Evolutionary conservation across 148 eudicot species (phyloP), one percentile per base, ranked within the genome.

Genomic region (Drosera capensis): DNA sequence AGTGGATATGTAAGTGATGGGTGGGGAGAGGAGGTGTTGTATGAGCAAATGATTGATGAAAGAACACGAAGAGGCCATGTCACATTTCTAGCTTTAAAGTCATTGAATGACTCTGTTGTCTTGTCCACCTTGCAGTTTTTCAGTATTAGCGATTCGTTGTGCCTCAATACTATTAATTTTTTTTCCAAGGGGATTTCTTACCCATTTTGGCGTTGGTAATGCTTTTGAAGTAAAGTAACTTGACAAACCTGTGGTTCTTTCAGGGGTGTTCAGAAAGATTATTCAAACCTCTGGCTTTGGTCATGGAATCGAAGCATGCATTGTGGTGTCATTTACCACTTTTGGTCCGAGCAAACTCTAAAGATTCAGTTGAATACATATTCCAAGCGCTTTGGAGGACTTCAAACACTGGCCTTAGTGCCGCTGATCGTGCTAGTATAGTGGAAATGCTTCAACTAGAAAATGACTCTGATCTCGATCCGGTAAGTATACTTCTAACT

Each of bases 1-100:
- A 72, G 68, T 37, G 96, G 94, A 49, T 86, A 86, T 56, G 82
- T 88, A 24, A 79, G 57, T 56, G 82, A 82, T 59, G 96, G 96
- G n/a, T 75, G 66, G 43, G 96, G 82, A 45, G 39, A 47, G 25
- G 93, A 82, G 48, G 96, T 94, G 37, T 46, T 86, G 28, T 86
- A 78, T 49, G 74, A 76, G 30, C 56, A 58, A 40, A 79, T 86
- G 96, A 39, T 72, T 67, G 35, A 35, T 31, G 77, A 68, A 56
- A 62, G 81, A 60, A 64, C 73, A 67, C 56, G 51, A 52, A 92
- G 87, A 2, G 75, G 78, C 62, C 96, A 86, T 54, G 77, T 86
- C 14, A 86, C 96, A 6, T 86, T 81, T 67, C 82, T 81, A n/a
- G n/a, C n/a, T n/a, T n/a, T n/a, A n/a, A n/a, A n/a, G n/a, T n/a